Conservation (phyloP, 73 alveolate genomes). For the Paramecium sonneborni region DNA sequence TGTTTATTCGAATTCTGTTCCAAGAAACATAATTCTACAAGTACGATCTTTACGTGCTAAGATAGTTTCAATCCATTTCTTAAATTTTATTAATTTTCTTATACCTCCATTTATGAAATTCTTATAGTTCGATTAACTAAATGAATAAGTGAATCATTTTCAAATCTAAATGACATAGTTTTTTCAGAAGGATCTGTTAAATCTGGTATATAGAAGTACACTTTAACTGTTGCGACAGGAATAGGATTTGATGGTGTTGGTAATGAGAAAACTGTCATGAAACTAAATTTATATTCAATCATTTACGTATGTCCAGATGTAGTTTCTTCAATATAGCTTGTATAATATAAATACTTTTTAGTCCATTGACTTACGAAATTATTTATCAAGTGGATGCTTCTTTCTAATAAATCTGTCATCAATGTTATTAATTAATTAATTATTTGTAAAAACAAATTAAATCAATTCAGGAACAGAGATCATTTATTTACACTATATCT, state of each 20-base stretch:
- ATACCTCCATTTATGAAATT: conserved; percentile 75
- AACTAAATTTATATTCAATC: not conserved
- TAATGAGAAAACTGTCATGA: conserved; percentile 75
- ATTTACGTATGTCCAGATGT: conserved; percentile 56
- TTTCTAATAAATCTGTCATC: conserved; percentile 47
- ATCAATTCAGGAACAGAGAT: not conserved
- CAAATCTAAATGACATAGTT: conserved; percentile 77
- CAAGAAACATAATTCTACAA: conserved; percentile 63
- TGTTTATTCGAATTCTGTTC: conserved; percentile 65
- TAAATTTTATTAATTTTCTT: not conserved
- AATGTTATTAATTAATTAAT: not conserved
- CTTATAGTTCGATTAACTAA: conserved; percentile 75
- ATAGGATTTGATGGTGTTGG: conserved; percentile 81
- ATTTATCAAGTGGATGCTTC: conserved; percentile 61
- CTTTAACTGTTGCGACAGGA: conserved; percentile 86
- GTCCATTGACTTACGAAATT: conserved; percentile 64
- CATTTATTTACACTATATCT: not conserved
- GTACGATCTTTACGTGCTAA: conserved; percentile 59
- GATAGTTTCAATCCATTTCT: conserved; percentile 68
- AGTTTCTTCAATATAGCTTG: conserved; percentile 52
- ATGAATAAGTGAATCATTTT: conserved; percentile 80
- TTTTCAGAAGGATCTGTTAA: conserved; percentile 71
- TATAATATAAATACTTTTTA: conserved; percentile 54
- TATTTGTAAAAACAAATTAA: not conserved
- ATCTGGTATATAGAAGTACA: conserved; percentile 75